Evolutionary conservation across 1,139 yeast species (phyloP).

Genomic region (Lodderomyces elongisporus): DNA sequence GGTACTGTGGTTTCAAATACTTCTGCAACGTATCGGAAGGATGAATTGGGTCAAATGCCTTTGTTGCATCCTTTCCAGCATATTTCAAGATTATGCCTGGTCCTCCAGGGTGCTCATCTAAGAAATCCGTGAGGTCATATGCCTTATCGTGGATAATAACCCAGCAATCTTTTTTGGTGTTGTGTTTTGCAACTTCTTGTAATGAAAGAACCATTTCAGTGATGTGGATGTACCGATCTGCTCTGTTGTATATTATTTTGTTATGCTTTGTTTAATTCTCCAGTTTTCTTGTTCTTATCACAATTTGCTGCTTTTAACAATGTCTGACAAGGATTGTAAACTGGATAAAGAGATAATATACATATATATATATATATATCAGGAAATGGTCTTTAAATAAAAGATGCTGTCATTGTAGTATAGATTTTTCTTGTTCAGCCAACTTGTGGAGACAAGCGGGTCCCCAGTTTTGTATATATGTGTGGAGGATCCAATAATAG

Average conservation of each 20-base stretch:
- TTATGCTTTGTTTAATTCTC: not conserved
- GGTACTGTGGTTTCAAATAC: slow-evolving; percentile 30
- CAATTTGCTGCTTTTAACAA: too few species aligned
- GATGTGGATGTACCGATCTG: not conserved
- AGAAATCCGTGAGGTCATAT: slow-evolving; percentile 46
- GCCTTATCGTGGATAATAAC: slow-evolving; percentile 49
- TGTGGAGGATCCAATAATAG: too few species aligned
- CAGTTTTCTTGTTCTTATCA: too few species aligned
- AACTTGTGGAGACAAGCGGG: not conserved
- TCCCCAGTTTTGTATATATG: too few species aligned
- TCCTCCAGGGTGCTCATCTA: slow-evolving; percentile 54
- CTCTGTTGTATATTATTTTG: too few species aligned
- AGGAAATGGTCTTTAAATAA: not conserved
- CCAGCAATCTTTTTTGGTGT: slow-evolving; percentile 47
- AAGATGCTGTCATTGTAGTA: not conserved
- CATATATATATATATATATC: too few species aligned
- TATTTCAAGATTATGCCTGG: slow-evolving; percentile 46
- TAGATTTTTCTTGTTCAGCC: not conserved
- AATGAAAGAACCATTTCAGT: slow-evolving; percentile 17
- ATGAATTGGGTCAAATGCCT: slow-evolving; percentile 70
- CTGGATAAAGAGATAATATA: too few species aligned
- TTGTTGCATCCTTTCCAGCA: slow-evolving; percentile 59
- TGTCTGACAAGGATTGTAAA: too few species aligned
- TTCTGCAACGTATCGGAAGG: slow-evolving; percentile 68
- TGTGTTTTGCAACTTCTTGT: slow-evolving; percentile 36